Percentiles rank a stretch among this genome's conserved stretches.
These are phyloP conservation scores for Teratosphaeria gauchensis DNA, from an alignment of 2,329 filamentous ascomycete genomes.

Conservation along the genomic window DNA sequence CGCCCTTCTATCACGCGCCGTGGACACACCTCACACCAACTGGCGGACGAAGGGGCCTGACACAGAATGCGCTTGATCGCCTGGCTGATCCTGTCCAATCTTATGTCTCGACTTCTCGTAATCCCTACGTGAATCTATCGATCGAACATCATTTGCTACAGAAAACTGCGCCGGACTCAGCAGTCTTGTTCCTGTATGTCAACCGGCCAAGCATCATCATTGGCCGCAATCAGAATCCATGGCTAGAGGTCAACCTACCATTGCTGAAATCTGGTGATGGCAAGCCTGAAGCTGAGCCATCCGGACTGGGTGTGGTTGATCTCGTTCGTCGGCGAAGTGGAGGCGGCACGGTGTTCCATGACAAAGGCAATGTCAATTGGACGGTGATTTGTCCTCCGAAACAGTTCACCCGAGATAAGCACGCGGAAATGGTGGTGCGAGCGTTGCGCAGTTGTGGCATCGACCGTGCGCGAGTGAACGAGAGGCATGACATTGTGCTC, in stretches of 20 bases:
- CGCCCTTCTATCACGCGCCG: conserved; percentile 2
- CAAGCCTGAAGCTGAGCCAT: conserved; percentile 24
- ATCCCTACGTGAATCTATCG: conserved; percentile 85
- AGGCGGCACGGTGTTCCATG: conserved; percentile 90
- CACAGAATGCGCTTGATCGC: conserved; percentile 12
- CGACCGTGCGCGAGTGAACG: conserved; percentile 63
- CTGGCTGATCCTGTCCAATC: conserved; percentile 29
- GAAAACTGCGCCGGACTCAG: conserved; percentile 60
- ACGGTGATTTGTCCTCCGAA: conserved; percentile 74
- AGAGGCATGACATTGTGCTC: conserved; percentile 86
- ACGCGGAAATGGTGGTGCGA: conserved; percentile 88
- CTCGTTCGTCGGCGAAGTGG: conserved; percentile 80
- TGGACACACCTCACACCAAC: conserved; percentile 3
- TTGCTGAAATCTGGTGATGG: conserved; percentile 41
- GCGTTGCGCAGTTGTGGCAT: conserved; percentile 57
- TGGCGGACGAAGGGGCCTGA: conserved; percentile 14
- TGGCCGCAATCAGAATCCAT: conserved; percentile 95
- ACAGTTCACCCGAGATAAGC: conserved; percentile 70
- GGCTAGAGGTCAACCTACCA: conserved; percentile 75
- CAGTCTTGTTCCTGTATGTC: conserved; percentile 75
- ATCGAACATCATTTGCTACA: conserved; percentile 86
- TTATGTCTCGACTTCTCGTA: conserved; percentile 44
- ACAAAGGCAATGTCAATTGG: conserved; percentile 88
- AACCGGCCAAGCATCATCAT: conserved; percentile 84
- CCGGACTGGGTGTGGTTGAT: conserved; percentile 36